A percentile compares a stretch with the other conserved stretches of the same genome.
Evolutionary conservation across 306 rosid genomes (phyloP).

Genomic region (Prinsepia uniflora): DNA sequence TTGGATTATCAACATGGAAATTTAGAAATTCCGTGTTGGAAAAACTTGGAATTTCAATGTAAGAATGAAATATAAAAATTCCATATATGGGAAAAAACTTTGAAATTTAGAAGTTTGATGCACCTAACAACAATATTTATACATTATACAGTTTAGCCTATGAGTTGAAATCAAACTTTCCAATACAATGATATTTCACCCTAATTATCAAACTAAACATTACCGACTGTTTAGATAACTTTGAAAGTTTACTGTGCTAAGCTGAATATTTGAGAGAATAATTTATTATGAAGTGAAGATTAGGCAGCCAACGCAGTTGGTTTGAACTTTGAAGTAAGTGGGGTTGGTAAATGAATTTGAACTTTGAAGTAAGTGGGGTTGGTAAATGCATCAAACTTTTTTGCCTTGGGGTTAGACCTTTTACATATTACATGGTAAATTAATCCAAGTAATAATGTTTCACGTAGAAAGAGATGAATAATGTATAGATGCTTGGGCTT

Average conservation of each 20-base stretch:
- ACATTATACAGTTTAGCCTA: too few relatives aligned
- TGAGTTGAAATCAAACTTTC: too few relatives aligned
- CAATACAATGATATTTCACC: too few relatives aligned
- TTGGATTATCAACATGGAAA: too few relatives aligned
- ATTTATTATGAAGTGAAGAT: constrained; percentile 5
- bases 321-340: constrained; percentile 1
- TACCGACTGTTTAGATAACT: too few relatives aligned
- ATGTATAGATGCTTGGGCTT: constrained; percentile 41
- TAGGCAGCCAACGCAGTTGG: constrained; percentile 8
- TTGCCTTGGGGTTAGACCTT: constrained; percentile 8
- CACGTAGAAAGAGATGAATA: constrained; percentile 48
- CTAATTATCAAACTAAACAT: too few relatives aligned
- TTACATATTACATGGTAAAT: constrained; percentile 7
- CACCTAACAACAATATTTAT: too few relatives aligned
- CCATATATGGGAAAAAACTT: too few relatives aligned
- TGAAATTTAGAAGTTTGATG: too few relatives aligned
- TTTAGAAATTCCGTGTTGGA: neutral
- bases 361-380: constrained; percentile 2
- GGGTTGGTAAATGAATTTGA: constrained; percentile 1
- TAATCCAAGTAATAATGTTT: constrained; percentile 33
- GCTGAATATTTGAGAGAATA: neutral
- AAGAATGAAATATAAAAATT: too few relatives aligned
- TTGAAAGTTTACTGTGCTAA: too few relatives aligned
- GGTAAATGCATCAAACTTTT: constrained; percentile 7
- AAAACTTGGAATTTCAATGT: too few relatives aligned